phyloP scores from a whole-genome alignment of 2,329 filamentous ascomycete species.

The Phialocephala subalpina region DNA sequence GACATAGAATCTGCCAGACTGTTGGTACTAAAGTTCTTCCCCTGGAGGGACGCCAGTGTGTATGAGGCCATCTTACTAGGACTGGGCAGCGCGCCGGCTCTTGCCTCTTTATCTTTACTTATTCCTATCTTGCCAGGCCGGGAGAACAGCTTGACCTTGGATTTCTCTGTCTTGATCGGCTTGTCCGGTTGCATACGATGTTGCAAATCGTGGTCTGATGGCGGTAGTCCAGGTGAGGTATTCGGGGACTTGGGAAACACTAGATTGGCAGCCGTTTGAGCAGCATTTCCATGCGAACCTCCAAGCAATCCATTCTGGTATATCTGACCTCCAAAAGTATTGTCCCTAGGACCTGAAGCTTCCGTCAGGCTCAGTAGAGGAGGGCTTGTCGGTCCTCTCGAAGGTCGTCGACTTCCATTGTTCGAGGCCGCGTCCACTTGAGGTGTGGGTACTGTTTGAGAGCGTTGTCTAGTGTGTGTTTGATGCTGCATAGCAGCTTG shows the following conservation, averaged over 20 bases:
- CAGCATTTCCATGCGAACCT: constrained; percentile 68
- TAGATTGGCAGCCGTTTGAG: constrained; percentile 75
- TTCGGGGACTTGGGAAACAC: constrained; percentile 67
- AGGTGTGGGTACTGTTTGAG: constrained; percentile 73
- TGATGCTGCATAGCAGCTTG: constrained; percentile 77
- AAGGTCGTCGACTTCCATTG: constrained; percentile 36
- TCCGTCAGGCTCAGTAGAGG: constrained; percentile 71
- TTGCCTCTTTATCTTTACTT: constrained; percentile 68
- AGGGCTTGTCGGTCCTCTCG: constrained; percentile 62
- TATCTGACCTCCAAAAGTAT: constrained; percentile 53
- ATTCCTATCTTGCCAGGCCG: constrained; percentile 78
- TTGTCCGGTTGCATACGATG: constrained; percentile 58
- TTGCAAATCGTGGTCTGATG: constrained; percentile 47
- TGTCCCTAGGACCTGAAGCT: constrained; percentile 67
- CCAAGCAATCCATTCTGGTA: constrained; percentile 70
- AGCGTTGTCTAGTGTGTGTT: constrained; percentile 67
- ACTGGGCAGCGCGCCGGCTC: constrained; percentile 73
- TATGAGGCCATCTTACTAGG: constrained; percentile 74
- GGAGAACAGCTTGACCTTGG: constrained; percentile 84
- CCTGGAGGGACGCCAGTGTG: constrained; percentile 68
- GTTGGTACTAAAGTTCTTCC: constrained; percentile 74
- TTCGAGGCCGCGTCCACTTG: constrained; percentile 37
- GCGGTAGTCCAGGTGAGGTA: constrained; percentile 41
- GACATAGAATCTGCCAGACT: constrained; percentile 68
- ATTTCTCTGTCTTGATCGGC: constrained; percentile 69